phyloP scores from a whole-genome alignment of 768 basidiomycete genomes.

The Cantharellus anzutake region DNA sequence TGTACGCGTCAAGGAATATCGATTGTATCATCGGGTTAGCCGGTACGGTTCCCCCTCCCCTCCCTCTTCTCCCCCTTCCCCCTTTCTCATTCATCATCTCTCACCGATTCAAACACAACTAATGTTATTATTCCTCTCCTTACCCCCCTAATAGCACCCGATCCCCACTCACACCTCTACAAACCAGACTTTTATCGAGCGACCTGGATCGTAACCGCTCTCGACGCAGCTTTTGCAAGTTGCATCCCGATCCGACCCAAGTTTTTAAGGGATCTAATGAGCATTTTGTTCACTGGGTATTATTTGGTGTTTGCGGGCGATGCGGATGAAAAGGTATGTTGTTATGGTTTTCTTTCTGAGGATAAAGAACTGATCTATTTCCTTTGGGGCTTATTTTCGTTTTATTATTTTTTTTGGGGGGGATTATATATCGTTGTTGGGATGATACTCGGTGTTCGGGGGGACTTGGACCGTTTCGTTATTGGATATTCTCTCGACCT shows the following conservation, averaged over 20 bases:
- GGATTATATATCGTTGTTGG: no score
- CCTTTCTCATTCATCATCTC: not conserved
- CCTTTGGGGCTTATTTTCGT: no score
- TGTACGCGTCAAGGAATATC: slow-evolving; percentile 70
- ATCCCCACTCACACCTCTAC: slow-evolving; percentile 85
- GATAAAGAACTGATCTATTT: no score
- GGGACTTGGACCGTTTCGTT: no score
- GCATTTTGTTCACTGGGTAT: slow-evolving; percentile 70
- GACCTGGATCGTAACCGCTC: slow-evolving; percentile 81
- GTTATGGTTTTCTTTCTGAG: no score
- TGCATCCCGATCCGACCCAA: slow-evolving; percentile 84
- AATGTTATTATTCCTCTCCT: not conserved
- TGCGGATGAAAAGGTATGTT: slow-evolving; percentile 84
- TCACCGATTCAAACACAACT: not conserved
- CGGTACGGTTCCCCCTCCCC: slow-evolving; percentile 31
- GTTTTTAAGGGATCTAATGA: slow-evolving; percentile 78
- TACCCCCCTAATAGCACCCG: slow-evolving; percentile 49
- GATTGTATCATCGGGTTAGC: slow-evolving; percentile 71
- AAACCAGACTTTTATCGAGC: slow-evolving; percentile 88
- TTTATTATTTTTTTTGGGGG: no score
- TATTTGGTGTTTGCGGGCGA: slow-evolving; percentile 81
- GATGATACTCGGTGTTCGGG: no score
- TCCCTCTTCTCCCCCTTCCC: no score
- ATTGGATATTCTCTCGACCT: no score
- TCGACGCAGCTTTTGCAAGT: slow-evolving; percentile 96